phyloP scores from a whole-genome alignment of 83 land plant species.

The Isoetes engelmannii region DNA sequence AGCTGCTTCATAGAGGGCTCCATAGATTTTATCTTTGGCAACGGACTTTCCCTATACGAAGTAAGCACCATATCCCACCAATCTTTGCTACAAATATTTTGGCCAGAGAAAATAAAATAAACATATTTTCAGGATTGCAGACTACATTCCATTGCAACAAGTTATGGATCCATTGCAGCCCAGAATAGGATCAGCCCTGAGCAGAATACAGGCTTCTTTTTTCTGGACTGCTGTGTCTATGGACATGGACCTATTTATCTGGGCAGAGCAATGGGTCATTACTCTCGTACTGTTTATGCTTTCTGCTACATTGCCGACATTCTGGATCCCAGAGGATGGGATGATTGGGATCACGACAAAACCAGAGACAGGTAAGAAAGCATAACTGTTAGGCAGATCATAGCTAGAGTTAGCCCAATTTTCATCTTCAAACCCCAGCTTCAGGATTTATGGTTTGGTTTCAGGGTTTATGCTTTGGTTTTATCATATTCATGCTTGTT shows the following conservation, averaged over 20 bases:
- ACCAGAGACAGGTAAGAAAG: conserved; percentile 44
- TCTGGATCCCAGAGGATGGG: conserved; percentile 59
- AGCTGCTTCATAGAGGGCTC: conserved; percentile 65
- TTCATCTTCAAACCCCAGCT: too few species aligned
- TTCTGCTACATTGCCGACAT: conserved; percentile 59
- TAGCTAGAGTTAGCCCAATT: too few species aligned
- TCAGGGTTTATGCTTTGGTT: too few species aligned
- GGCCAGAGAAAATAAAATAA: too few species aligned
- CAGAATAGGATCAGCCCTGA: conserved; percentile 39
- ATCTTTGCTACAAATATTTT: too few species aligned
- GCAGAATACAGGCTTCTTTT: conserved; percentile 58
- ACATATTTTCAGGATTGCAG: conserved; percentile 39
- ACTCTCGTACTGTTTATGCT: conserved; percentile 55
- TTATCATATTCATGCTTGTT: too few species aligned
- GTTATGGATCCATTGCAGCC: conserved; percentile 67
- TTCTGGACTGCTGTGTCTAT: conserved; percentile 48
- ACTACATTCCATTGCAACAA: conserved; percentile 55
- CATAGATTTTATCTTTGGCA: conserved; percentile 36
- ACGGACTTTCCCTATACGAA: too few species aligned
- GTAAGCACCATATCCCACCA: too few species aligned
- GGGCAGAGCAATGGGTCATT: conserved; percentile 74
- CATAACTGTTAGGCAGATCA: too few species aligned
- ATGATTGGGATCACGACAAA: conserved; percentile 50
- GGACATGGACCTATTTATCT: conserved; percentile 58
- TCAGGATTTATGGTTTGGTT: too few species aligned